These are phyloP conservation scores for Senecio squalidus DNA, from an alignment of 140 eudicot genomes.

Conservation along the genomic window DNA sequence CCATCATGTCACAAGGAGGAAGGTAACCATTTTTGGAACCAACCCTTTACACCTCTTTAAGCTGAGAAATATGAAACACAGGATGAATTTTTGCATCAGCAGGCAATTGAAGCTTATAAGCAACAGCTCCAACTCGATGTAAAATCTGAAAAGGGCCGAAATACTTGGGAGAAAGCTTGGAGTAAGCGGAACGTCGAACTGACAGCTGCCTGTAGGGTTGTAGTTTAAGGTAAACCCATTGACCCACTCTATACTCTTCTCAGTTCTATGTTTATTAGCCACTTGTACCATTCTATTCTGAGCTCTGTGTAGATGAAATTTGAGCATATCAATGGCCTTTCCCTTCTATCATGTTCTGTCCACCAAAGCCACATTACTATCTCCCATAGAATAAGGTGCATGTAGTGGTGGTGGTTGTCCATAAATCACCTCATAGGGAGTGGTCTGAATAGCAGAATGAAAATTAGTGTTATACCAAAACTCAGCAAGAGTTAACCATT, in stretches of 20 bases:
- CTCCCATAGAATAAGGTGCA: not conserved
- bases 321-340: not conserved
- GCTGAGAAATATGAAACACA: too few species aligned
- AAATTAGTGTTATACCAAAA: not conserved
- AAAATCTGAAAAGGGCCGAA: too few species aligned
- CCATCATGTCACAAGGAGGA: too few species aligned
- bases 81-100: too few species aligned
- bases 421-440: not conserved
- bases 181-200: too few species aligned
- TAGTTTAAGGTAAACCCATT: not conserved
- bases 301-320: not conserved
- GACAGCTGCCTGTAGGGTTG: too few species aligned
- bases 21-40: too few species aligned
- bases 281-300: not conserved
- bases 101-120: too few species aligned
- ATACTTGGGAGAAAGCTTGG: too few species aligned
- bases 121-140: too few species aligned
- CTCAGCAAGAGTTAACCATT: not conserved
- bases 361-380: not conserved
- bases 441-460: not conserved
- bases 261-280: not conserved
- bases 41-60: too few species aligned
- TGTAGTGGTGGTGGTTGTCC: not conserved
- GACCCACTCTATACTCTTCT: not conserved
- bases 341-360: not conserved